These are phyloP conservation scores for Medicago ruthenica DNA, from an alignment of 306 rosid genomes.

Conservation along the genomic window DNA sequence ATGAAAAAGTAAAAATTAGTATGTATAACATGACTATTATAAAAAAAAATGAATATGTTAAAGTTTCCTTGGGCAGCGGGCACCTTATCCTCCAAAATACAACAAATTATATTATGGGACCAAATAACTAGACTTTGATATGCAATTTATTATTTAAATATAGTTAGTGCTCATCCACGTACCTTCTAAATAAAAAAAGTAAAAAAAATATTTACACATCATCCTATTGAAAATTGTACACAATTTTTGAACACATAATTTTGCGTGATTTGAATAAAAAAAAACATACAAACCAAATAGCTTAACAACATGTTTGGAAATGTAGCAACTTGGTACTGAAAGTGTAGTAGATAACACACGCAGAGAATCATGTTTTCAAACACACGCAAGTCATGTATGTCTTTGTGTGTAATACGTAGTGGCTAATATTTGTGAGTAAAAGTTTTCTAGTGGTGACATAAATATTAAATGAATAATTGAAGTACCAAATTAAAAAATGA, in stretches of 20 bases:
- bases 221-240: not conserved
- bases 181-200: not conserved
- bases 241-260: not conserved
- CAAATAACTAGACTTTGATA: not conserved
- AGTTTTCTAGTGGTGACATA: not conserved
- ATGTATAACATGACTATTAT: not conserved
- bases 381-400: slow-evolving; percentile 5
- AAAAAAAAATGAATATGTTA: not conserved
- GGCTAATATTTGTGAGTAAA: not conserved
- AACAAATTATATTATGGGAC: not conserved
- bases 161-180: slow-evolving; percentile 5
- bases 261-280: not conserved
- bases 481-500: not conserved
- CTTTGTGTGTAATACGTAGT: not conserved
- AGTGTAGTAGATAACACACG: not conserved
- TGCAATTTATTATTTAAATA: not conserved
- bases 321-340: not conserved
- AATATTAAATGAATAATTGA: not conserved
- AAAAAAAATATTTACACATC: not conserved
- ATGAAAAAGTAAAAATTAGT: not conserved
- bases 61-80: not conserved
- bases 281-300: not conserved
- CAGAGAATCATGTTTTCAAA: not conserved
- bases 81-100: not conserved
- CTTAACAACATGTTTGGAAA: not conserved